phyloP scores from a whole-genome alignment of 75 land plant species.

The Isoetes taiwanensis region DNA sequence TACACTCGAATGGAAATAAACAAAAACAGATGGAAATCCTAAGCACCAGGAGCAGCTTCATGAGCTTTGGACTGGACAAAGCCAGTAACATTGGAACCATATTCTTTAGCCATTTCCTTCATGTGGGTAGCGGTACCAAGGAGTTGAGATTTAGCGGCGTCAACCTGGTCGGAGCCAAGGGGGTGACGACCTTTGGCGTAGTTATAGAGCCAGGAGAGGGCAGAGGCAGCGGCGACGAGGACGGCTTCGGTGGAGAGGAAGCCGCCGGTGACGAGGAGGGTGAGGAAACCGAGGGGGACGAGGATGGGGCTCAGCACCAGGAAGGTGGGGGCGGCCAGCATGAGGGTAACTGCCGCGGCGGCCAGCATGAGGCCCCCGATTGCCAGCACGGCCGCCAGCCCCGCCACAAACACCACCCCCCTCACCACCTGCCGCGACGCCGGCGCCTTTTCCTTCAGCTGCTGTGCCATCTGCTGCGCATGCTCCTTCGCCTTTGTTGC shows the following conservation, averaged over 20 bases:
- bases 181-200: not conserved
- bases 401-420: not conserved
- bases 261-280: not conserved
- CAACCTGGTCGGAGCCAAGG: not conserved
- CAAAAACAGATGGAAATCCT: no score
- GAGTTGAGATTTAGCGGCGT: not conserved
- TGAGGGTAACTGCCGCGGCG: not conserved
- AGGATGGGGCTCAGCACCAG: constrained; percentile 1
- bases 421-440: not conserved
- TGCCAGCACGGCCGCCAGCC: not conserved
- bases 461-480: not conserved
- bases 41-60: constrained; percentile 4
- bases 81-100: constrained; percentile 6
- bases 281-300: not conserved
- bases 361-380: not conserved
- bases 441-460: not conserved
- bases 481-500: not conserved
- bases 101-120: not conserved
- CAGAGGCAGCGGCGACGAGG: not conserved
- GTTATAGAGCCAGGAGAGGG: not conserved
- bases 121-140: not conserved
- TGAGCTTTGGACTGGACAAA: not conserved
- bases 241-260: not conserved
- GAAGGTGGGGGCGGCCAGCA: not conserved
- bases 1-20: no score